A percentile compares a stretch with the other conserved stretches of the same genome.
These are phyloP conservation scores for Flaveria sonorensis DNA, from an alignment of 129 eudicot genomes.

Conservation along the genomic window DNA sequence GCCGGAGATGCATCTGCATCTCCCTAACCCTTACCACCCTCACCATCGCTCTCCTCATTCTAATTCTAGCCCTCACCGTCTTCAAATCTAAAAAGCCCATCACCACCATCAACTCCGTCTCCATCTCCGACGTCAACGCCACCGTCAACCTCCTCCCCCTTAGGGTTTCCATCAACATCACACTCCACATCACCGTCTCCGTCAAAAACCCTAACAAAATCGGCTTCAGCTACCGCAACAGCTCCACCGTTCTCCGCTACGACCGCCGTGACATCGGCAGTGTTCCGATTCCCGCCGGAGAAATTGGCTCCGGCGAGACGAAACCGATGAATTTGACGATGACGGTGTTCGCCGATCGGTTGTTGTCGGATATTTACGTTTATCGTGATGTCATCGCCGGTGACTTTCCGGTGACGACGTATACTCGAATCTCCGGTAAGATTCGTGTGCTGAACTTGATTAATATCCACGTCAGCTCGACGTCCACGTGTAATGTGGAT, in stretches of 20 bases:
- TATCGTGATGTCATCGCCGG: slow-evolving; percentile 60
- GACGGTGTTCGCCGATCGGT: slow-evolving; percentile 65
- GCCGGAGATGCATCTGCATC: slow-evolving; percentile 41
- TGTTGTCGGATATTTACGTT: slow-evolving; percentile 45
- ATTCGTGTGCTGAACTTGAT: slow-evolving; percentile 50
- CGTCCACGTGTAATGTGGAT: slow-evolving; percentile 49
- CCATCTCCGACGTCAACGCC: slow-evolving; percentile 42
- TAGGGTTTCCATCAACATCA: slow-evolving; percentile 51
- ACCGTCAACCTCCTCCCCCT: slow-evolving; percentile 48
- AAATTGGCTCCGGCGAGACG: slow-evolving; percentile 47
- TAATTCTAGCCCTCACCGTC: slow-evolving; percentile 65
- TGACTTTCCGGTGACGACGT: slow-evolving; percentile 48
- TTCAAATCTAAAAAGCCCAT: slow-evolving; percentile 70
- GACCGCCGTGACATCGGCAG: slow-evolving; percentile 56
- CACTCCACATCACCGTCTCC: slow-evolving; percentile 43
- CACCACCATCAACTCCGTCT: slow-evolving; percentile 53
- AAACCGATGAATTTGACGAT: slow-evolving; percentile 50
- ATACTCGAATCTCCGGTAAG: slow-evolving; percentile 47
- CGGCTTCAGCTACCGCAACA: slow-evolving; percentile 46
- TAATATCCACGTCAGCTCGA: slow-evolving; percentile 56
- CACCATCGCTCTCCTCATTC: slow-evolving; percentile 39
- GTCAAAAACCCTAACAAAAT: slow-evolving; percentile 72
- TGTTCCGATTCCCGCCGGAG: slow-evolving; percentile 61
- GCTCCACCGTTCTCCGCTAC: slow-evolving; percentile 48
- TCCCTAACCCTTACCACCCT: slow-evolving; percentile 14